Base-by-base conservation (phyloP, 495 filamentous ascomycete genomes). In the Podospora bellae-mahoneyi region DNA sequence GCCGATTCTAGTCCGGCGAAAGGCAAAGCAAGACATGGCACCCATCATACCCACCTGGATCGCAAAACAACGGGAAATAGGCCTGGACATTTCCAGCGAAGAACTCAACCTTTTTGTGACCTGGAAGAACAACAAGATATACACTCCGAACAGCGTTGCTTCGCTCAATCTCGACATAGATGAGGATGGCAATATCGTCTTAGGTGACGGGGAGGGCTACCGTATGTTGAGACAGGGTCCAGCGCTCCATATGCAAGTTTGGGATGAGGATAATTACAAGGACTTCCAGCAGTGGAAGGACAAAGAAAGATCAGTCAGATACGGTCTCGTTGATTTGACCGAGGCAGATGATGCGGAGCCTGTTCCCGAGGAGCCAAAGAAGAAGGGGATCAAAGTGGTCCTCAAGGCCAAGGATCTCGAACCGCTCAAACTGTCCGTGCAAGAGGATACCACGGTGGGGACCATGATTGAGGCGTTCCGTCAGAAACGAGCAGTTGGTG, bases 121-220 rank as follows among this genome's bases (percentile, higher is more conserved):
- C 2, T 97, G 92, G 90, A 89, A 87, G 63, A 86, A 87, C 7
- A 87, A 87, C 60, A 86, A 88, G 67, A 74, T 97, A 2, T 96
- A 88, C 71, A 87, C 91, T 66, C 82, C 88, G 34, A 91, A 90
- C 27, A 93, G 89, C 5, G 90, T 91, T 69, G 85, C 82, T 61
- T 89, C 89, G 34, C 82, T 91, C 64, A 90, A 83, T 32, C 84
- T 88, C 34, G 81, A 72, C 16, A 75, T 85, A 4, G 81, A 83
- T 64, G 69, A 68, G n/a, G 60, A 79, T 13, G 80, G 69, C 64
- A 75, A 63, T 26, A 77, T 71, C 26, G 76, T 78, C 1, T 72
- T 71, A 28, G 67, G 69, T 19, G 74, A 71, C 4, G 72, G 81
- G 60, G 76, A 74, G 30, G 78, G 30, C 9, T 28, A 78, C 13